phyloP scores from a whole-genome alignment of 2,329 filamentous ascomycete genomes.

The Triangularia setosa region DNA sequence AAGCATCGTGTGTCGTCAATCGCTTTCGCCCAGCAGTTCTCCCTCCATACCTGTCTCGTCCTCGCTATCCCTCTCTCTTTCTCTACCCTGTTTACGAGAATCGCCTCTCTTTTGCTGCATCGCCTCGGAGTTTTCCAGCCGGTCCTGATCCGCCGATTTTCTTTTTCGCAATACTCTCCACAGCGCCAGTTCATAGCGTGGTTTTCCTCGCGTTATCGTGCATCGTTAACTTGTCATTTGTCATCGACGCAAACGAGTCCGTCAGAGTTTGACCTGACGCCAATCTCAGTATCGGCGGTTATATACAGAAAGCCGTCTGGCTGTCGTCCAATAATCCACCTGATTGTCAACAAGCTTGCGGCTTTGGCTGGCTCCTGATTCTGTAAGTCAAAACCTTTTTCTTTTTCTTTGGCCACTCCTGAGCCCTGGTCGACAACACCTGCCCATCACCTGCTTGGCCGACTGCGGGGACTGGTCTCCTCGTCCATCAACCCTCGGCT shows the following conservation, averaged over 20 bases:
- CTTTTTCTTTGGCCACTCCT: background rate
- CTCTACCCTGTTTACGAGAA: background rate
- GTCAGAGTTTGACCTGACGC: slow-evolving; percentile 5
- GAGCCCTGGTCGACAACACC: background rate
- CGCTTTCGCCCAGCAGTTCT: background rate
- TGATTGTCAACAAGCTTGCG: slow-evolving; percentile 13
- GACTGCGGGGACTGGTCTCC: slow-evolving; percentile 1
- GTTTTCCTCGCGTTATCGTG: slow-evolving; percentile 5
- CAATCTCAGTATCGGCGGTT: background rate
- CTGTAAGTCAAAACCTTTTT: slow-evolving; percentile 19
- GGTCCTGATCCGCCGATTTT: background rate
- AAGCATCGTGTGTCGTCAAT: slow-evolving; percentile 5
- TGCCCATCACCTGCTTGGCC: background rate
- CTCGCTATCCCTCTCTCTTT: background rate
- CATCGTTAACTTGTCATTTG: slow-evolving; percentile 6
- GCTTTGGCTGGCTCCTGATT: slow-evolving; percentile 3
- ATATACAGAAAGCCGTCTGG: slow-evolving; percentile 2
- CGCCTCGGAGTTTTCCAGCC: background rate
- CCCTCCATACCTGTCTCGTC: background rate
- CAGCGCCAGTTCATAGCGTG: slow-evolving; percentile 5
- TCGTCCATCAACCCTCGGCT: background rate
- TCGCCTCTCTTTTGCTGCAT: background rate
- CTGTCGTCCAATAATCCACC: slow-evolving; percentile 1
- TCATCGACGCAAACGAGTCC: background rate
- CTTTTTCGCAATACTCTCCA: background rate